phyloP scores from a whole-genome alignment of 768 basidiomycete species.

The Botryobasidium botryosum region DNA sequence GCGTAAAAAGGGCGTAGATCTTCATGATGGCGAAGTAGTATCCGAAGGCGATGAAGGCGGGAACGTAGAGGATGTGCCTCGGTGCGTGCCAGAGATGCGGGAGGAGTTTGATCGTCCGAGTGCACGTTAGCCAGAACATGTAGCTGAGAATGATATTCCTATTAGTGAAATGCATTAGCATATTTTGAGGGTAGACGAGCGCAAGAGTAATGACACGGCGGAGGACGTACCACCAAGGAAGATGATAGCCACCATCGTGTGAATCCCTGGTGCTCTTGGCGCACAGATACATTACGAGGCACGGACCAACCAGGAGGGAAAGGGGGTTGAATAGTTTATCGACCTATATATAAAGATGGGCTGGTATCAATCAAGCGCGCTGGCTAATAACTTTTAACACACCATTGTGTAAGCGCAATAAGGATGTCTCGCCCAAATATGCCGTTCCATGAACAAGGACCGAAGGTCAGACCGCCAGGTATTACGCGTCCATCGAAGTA shows the following conservation, averaged over 20 bases:
- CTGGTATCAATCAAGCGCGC: no score
- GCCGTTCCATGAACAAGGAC: slow-evolving; percentile 72
- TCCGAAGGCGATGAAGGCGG: slow-evolving; percentile 78
- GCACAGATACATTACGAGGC: slow-evolving; percentile 56
- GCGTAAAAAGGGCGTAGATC: slow-evolving; percentile 72
- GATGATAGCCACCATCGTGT: slow-evolving; percentile 55
- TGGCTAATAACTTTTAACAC: background rate
- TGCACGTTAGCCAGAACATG: slow-evolving; percentile 25
- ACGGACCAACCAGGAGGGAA: slow-evolving; percentile 71
- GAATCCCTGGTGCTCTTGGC: slow-evolving; percentile 61
- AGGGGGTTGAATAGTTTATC: slow-evolving; percentile 78
- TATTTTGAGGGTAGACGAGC: background rate
- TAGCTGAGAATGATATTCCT: slow-evolving; percentile 24
- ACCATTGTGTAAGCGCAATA: slow-evolving; percentile 75
- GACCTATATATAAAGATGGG: slow-evolving; percentile 31
- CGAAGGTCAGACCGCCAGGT: slow-evolving; percentile 86
- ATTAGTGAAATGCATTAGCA: background rate
- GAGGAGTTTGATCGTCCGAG: slow-evolving; percentile 41
- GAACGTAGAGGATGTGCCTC: slow-evolving; percentile 60
- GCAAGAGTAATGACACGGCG: background rate
- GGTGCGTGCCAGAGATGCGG: slow-evolving; percentile 70
- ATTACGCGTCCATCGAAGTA: slow-evolving; percentile 83
- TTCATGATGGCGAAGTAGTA: slow-evolving; percentile 96
- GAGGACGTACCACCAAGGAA: slow-evolving; percentile 56
- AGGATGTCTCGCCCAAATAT: slow-evolving; percentile 79